Percentiles rank a stretch among this genome's conserved stretches.
phyloP scores from a whole-genome alignment of 169 alveolate genomes.

The Cryptosporidium bovis region DNA sequence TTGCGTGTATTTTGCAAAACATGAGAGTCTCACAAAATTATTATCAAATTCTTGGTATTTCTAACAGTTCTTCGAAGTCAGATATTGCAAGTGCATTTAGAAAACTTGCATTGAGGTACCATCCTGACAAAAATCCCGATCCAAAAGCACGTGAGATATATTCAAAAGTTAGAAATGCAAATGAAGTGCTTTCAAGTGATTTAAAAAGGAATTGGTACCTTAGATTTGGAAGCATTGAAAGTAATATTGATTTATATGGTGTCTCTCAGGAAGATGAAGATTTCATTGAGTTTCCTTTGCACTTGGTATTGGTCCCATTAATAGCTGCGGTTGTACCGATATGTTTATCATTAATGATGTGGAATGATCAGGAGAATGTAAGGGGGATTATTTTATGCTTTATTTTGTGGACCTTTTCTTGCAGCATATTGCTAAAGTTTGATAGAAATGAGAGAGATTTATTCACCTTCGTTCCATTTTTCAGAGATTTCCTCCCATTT shows the following conservation, averaged over 20 bases:
- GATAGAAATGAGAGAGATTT: slow-evolving; percentile 45
- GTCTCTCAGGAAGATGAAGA: slow-evolving; percentile 52
- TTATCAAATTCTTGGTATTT: slow-evolving; percentile 83
- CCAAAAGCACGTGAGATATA: slow-evolving; percentile 82
- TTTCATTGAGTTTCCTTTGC: slow-evolving; percentile 49
- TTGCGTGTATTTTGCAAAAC: slow-evolving; percentile 60
- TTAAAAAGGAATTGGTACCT: slow-evolving; percentile 58
- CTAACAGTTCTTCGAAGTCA: slow-evolving; percentile 84
- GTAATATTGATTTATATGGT: slow-evolving; percentile 11
- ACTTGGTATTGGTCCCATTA: slow-evolving; percentile 33
- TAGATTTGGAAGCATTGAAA: slow-evolving; percentile 56
- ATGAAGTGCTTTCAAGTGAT: slow-evolving; percentile 77
- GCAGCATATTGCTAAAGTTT: slow-evolving; percentile 40
- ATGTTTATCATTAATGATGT: slow-evolving; percentile 53
- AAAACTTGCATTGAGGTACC: slow-evolving; percentile 91
- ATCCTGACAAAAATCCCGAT: slow-evolving; percentile 92
- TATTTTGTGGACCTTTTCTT: slow-evolving; percentile 49
- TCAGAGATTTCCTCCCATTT: slow-evolving; percentile 62
- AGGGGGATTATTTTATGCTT: slow-evolving; percentile 29
- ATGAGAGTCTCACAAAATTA: slow-evolving; percentile 78
- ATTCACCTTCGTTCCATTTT: slow-evolving; percentile 47
- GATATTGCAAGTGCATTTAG: slow-evolving; percentile 91
- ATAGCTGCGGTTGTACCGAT: slow-evolving; percentile 59
- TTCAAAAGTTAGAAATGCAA: slow-evolving; percentile 82
- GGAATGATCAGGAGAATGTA: slow-evolving; percentile 61